Conservation (phyloP, 805 yeast genomes). For the Candida ovalis region DNA sequence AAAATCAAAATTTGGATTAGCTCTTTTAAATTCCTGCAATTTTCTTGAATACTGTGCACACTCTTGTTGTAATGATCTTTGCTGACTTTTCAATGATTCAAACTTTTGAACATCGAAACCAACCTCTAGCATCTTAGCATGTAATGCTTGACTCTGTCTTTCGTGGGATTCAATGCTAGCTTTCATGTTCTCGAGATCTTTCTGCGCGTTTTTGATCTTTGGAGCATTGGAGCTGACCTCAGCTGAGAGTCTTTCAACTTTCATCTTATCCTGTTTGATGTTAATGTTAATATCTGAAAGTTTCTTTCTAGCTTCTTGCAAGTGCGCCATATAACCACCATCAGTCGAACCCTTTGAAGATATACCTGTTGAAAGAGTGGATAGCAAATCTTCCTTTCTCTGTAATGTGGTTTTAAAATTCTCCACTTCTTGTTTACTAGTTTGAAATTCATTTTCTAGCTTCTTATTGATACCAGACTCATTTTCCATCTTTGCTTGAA, state of each 20-base stretch:
- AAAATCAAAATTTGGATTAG: conserved; percentile 72
- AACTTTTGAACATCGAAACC: conserved; percentile 55
- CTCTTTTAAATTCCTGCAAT: conserved; percentile 54
- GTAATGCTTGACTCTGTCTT: conserved; percentile 35
- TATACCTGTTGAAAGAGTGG: conserved; percentile 85
- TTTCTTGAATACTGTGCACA: conserved; percentile 42
- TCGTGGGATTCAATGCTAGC: conserved; percentile 42
- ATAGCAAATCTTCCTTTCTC: conserved; percentile 72
- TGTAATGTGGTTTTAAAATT: conserved; percentile 43
- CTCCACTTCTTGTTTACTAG: conserved; percentile 41
- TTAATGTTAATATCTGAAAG: conserved; percentile 50
- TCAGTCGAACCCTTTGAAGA: conserved; percentile 74
- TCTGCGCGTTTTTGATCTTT: conserved; percentile 49
- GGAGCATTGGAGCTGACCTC: conserved; percentile 45
- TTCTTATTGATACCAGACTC: conserved; percentile 36
- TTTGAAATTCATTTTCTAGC: conserved; percentile 43
- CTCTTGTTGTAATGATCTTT: conserved; percentile 40
- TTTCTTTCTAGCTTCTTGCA: conserved; percentile 56
- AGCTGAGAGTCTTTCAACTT: conserved; percentile 50
- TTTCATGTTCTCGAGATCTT: conserved; percentile 40
- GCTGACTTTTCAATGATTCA: conserved; percentile 43
- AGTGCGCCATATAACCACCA: conserved; percentile 73
- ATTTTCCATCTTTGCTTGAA: conserved; percentile 5
- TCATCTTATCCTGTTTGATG: conserved; percentile 57
- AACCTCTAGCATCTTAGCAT: conserved; percentile 39